phyloP scores from a whole-genome alignment of 2,329 filamentous ascomycete species.

The Ascosphaera apis region DNA sequence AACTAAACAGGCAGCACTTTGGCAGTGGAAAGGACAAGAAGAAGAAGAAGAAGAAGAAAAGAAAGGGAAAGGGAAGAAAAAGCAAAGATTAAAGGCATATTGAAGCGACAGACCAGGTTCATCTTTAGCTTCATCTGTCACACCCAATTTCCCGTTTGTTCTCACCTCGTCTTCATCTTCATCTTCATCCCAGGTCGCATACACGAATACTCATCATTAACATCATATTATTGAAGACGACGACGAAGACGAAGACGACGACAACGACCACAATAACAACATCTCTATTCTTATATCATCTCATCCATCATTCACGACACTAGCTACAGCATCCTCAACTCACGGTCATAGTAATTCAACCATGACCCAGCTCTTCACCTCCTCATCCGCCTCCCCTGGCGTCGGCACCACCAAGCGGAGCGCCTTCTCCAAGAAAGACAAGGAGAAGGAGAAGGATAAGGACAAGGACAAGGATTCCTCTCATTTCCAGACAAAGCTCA shows the following conservation, averaged over 20 bases:
- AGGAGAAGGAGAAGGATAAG: constrained; percentile 18
- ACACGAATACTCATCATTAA: constrained; percentile 4
- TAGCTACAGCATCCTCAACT: no score
- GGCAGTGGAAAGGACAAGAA: no score
- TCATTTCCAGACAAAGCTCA: constrained; percentile 40
- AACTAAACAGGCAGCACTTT: no score
- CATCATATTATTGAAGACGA: no score
- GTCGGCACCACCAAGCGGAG: constrained; percentile 22
- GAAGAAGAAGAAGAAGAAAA: background rate
- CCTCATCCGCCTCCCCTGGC: constrained; percentile 14
- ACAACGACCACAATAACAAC: no score
- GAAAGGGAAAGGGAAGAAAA: constrained; percentile 1
- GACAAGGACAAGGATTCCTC: constrained; percentile 25
- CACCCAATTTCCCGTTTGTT: background rate
- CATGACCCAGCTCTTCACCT: constrained; percentile 22
- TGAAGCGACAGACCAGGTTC: no score
- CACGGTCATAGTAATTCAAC: no score
- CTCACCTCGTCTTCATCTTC: background rate
- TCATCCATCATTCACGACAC: no score
- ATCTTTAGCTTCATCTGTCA: no score
- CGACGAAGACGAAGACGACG: no score
- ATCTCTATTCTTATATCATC: no score
- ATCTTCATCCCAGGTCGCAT: constrained; percentile 2
- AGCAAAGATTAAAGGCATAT: background rate
- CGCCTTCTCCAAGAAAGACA: constrained; percentile 24